Percentiles rank a stretch among this genome's conserved stretches.
Evolutionary conservation across 768 basidiomycete genomes (phyloP).

Genomic region (Rhodotorula toruloides): DNA sequence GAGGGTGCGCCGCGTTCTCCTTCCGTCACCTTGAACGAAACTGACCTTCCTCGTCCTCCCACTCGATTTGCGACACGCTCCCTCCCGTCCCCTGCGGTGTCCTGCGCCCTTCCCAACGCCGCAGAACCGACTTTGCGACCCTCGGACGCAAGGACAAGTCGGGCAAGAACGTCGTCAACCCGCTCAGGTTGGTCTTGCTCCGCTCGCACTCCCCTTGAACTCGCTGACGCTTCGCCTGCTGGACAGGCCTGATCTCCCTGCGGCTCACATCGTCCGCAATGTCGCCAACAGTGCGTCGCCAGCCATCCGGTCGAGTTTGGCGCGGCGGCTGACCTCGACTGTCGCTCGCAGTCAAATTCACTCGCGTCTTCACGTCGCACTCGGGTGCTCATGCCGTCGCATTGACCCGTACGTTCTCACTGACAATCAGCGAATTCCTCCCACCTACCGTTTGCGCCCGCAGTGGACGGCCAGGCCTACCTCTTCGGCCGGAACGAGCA

Average conservation of each 20-base stretch:
- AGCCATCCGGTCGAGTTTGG: background rate
- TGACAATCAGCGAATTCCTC: no score
- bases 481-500: slow-evolving; percentile 74
- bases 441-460: background rate
- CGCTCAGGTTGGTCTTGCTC: slow-evolving; percentile 7
- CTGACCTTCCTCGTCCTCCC: background rate
- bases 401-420: slow-evolving; percentile 54
- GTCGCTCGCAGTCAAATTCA: slow-evolving; percentile 30
- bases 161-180: slow-evolving; percentile 13
- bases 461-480: slow-evolving; percentile 64
- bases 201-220: no score
- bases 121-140: slow-evolving; percentile 36
- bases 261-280: slow-evolving; percentile 84
- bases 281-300: slow-evolving; percentile 57
- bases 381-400: slow-evolving; percentile 69
- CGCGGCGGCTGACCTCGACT: background rate
- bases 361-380: slow-evolving; percentile 52
- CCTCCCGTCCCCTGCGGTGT: background rate
- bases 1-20: slow-evolving; percentile 29
- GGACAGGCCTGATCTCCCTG: slow-evolving; percentile 68
- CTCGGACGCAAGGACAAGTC: slow-evolving; percentile 37
- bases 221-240: background rate
- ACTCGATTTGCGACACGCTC: background rate
- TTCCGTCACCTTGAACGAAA: background rate
- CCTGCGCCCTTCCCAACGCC: no score